Evolutionary conservation across 306 rosid species (phyloP).

Genomic region (Bauhinia variegata): DNA sequence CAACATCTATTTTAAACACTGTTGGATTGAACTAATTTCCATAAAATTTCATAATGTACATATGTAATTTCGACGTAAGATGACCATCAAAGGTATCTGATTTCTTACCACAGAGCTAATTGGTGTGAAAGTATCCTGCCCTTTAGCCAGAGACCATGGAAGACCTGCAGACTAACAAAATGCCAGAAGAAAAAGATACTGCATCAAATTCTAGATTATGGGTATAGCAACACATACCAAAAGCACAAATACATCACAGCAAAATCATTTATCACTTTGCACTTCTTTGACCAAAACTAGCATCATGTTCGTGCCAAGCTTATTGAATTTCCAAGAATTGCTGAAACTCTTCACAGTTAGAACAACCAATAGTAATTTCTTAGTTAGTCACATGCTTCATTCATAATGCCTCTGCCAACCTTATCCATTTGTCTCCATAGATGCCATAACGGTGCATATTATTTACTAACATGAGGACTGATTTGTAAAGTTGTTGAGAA

Average conservation of each 20-base stretch:
- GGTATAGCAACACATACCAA: constrained; percentile 1
- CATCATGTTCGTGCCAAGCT: background rate
- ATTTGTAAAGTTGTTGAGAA: constrained; percentile 5
- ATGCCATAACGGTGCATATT: background rate
- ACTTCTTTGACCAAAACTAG: constrained; percentile 1
- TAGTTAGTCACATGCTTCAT: background rate
- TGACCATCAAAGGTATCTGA: constrained; percentile 25
- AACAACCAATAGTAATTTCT: background rate
- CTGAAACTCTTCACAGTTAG: background rate
- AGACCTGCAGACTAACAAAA: constrained; percentile 77
- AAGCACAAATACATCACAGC: constrained; percentile 13
- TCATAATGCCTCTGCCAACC: background rate
- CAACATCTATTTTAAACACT: constrained; percentile 11
- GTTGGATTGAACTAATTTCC: constrained; percentile 12
- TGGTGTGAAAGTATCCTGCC: constrained; percentile 72
- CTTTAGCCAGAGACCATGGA: constrained; percentile 69
- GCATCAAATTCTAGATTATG: constrained; percentile 8
- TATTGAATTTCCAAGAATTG: background rate
- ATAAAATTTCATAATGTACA: constrained; percentile 5
- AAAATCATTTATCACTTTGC: constrained; percentile 12
- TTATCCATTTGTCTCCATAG: background rate
- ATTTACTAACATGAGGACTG: background rate
- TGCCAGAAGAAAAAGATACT: constrained; percentile 8
- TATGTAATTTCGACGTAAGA: constrained; percentile 25
- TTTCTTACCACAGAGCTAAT: constrained; percentile 55